Evolutionary conservation across 768 basidiomycete species (phyloP).

Genomic region (Imleria badia): DNA sequence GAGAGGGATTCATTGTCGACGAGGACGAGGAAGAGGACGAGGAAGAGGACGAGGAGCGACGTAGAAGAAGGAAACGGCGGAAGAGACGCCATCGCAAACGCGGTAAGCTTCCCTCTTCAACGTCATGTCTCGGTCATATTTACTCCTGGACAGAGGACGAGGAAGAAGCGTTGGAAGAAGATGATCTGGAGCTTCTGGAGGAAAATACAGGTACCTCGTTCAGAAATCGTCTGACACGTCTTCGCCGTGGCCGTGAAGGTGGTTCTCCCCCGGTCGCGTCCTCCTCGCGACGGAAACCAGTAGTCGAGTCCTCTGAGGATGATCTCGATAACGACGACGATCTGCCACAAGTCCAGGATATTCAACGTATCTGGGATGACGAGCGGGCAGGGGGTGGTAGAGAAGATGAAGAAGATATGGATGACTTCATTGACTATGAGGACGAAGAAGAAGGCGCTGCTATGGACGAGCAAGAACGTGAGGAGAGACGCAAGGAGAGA

Average conservation of each 20-base stretch:
- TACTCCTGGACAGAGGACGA: constrained; percentile 40
- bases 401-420: constrained; percentile 65
- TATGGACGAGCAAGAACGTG: constrained; percentile 75
- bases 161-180: constrained; percentile 77
- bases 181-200: constrained; percentile 78
- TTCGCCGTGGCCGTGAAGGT: constrained; percentile 72
- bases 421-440: constrained; percentile 76
- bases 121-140: constrained; percentile 9
- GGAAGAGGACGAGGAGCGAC: constrained; percentile 58
- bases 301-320: constrained; percentile 76
- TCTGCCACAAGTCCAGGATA: constrained; percentile 54
- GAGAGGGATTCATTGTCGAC: constrained; percentile 91
- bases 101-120: constrained; percentile 35
- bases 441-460: constrained; percentile 78
- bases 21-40: constrained; percentile 90
- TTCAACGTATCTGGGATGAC: constrained; percentile 80
- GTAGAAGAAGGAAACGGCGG: constrained; percentile 61
- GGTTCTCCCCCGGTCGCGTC: constrained; percentile 65
- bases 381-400: constrained; percentile 47
- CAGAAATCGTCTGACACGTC: constrained; percentile 70
- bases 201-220: constrained; percentile 85
- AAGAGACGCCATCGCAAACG: constrained; percentile 61
- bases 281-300: constrained; percentile 55
- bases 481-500: constrained; percentile 69
- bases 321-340: constrained; percentile 60